Base-by-base conservation (phyloP, 2,329 filamentous ascomycete species). In the Trichoderma semiorbis region DNA sequence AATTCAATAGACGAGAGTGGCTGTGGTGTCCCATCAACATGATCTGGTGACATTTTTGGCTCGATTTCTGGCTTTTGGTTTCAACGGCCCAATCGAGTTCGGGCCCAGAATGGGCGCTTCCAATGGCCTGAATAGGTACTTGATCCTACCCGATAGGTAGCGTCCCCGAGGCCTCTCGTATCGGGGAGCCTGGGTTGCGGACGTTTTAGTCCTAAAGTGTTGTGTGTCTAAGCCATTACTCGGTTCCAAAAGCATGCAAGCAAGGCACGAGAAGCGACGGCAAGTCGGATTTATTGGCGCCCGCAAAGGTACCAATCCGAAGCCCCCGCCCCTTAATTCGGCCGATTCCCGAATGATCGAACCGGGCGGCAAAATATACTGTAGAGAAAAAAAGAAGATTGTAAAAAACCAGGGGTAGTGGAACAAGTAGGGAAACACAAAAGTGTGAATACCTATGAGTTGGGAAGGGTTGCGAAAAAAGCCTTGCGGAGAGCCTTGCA, bases 401-500 rank as follows among this genome's bases (percentile, higher is more conserved):
- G 32, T 16, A 24, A 26, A 32, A 32, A 12, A 21, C 24, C 64
- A 67, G 30, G 64, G 57, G 57, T 18, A 14, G 26, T 16, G 28
- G 26, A 32, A 55, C 18, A 50, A 53, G 30, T 32, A 57, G 14
- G 26, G 10, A 36, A 66, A 66, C n/a, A 53, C 11, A 5, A 30
- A 10, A 30, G n/a, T 36, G 34, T 36, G 34, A 36, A 36, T 36
- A 36, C 34, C 12, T 36, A 14, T 36, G 34, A 36, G 34, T 36
- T 16, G 14, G 32, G 14, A 50, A 53, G 11, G 18, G n/a, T 53
- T 24, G n/a, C n/a, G n/a, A 60, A 69, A 53, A 69, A 69, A 50
- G 66, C 66, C 66, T 69, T 69, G 66, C 66, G 39, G 66, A 69
- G 57, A 69, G 66, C 66, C 66, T 69, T 69, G 66, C 36, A 62